phyloP scores from a whole-genome alignment of 1,284 basidiomycete species.

The Marasmius sp. region DNA sequence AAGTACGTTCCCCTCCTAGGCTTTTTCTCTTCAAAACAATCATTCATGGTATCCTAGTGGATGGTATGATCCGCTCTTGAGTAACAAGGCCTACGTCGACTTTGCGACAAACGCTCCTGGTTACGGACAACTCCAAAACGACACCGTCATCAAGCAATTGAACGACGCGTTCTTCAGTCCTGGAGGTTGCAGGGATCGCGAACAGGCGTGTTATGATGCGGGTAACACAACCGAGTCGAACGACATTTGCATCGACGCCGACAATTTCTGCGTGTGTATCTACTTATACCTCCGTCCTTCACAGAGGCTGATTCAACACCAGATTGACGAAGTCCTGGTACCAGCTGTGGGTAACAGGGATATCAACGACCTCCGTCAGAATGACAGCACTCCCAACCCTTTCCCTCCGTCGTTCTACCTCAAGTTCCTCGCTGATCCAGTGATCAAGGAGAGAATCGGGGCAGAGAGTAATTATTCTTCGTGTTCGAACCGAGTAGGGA shows the following conservation, averaged over 20 bases:
- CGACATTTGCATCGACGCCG: conserved; percentile 47
- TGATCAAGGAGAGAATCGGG: conserved; percentile 46
- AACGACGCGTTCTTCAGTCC: conserved; percentile 47
- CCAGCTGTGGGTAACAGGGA: conserved; percentile 55
- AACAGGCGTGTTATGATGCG: conserved; percentile 53
- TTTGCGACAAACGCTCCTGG: conserved; percentile 64
- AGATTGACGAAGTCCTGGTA: conserved; percentile 48
- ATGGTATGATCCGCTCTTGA: conserved; percentile 66
- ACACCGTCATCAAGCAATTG: conserved; percentile 43
- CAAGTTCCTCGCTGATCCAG: conserved; percentile 38
- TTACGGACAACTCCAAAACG: conserved; percentile 58
- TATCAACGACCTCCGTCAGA: conserved; percentile 57
- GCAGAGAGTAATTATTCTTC: conserved; percentile 47
- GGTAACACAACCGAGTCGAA: conserved; percentile 45
- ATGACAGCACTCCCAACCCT: conserved; percentile 35
- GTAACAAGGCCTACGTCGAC: conserved; percentile 58
- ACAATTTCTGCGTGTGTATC: conserved; percentile 53
- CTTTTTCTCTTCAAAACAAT: background rate
- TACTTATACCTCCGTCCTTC: background rate
- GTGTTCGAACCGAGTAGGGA: conserved; percentile 42
- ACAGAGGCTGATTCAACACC: background rate
- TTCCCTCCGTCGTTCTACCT: conserved; percentile 62
- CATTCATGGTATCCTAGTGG: conserved; percentile 38
- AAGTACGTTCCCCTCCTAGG: conserved; percentile 33
- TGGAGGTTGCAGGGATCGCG: conserved; percentile 52